These are phyloP conservation scores for Ophiostoma novo-ulmi DNA, from an alignment of 2,329 filamentous ascomycete genomes.

Conservation along the genomic window DNA sequence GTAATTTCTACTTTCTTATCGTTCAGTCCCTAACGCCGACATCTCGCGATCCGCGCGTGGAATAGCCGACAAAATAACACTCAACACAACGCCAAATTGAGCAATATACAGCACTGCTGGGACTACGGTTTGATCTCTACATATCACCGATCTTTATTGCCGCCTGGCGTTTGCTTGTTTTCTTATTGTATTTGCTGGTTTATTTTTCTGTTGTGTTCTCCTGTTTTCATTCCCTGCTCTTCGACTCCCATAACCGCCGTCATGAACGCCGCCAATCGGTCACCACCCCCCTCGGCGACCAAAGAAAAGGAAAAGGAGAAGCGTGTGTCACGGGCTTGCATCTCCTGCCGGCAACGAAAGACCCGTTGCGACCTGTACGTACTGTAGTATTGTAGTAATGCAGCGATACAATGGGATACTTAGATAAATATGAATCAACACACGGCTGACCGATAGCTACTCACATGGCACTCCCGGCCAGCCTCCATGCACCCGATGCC, in stretches of 20 bases:
- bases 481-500: constrained; percentile 37
- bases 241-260: background rate
- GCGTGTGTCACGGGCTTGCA: constrained; percentile 22
- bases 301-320: constrained; percentile 18
- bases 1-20: background rate
- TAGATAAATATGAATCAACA: background rate
- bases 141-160: background rate
- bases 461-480: constrained; percentile 33
- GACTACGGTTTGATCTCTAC: background rate
- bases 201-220: background rate
- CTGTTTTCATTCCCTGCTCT: background rate
- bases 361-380: constrained; percentile 22
- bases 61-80: constrained; percentile 4
- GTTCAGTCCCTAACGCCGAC: background rate
- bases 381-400: constrained; percentile 6
- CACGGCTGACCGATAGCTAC: constrained; percentile 20
- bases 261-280: background rate
- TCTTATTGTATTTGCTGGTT: background rate
- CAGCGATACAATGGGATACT: background rate
- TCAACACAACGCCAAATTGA: background rate
- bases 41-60: background rate
- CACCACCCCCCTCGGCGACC: background rate
- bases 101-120: background rate
- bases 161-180: background rate
- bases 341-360: constrained; percentile 23